phyloP scores from a whole-genome alignment of 306 rosid species.

The Acacia acuminata region DNA sequence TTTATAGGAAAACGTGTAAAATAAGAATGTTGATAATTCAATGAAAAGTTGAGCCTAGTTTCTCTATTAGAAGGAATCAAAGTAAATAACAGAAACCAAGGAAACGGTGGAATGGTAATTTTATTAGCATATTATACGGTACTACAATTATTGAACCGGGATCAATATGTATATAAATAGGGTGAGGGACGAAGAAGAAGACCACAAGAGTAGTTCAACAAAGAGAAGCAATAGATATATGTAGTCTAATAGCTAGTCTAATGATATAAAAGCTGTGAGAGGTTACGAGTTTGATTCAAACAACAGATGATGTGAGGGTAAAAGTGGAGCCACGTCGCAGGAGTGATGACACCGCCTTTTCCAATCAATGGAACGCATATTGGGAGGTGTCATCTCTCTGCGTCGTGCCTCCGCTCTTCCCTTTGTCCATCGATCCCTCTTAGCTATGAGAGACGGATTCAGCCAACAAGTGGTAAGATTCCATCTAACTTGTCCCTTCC shows the following conservation, averaged over 20 bases:
- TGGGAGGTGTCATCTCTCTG: background rate
- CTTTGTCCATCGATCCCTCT: background rate
- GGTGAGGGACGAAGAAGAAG: background rate
- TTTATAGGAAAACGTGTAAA: background rate
- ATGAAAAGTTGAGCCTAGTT: background rate
- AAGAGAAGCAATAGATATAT: background rate
- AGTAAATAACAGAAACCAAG: background rate
- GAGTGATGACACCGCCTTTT: background rate
- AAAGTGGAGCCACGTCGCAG: background rate
- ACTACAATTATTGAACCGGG: background rate
- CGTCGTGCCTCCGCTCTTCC: background rate
- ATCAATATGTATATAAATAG: background rate
- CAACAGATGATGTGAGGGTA: background rate
- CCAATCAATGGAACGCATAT: background rate
- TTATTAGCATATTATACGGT: background rate
- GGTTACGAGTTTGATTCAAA: too few relatives aligned
- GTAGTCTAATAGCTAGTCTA: too few relatives aligned
- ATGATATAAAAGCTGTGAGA: too few relatives aligned
- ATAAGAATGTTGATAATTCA: background rate
- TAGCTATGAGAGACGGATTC: too few relatives aligned
- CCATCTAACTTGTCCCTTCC: too few relatives aligned
- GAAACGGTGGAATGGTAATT: background rate
- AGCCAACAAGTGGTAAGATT: too few relatives aligned
- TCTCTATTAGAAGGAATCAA: background rate
- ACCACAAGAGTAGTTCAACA: background rate